Percentiles rank a stretch among this genome's conserved stretches.
Conservation (phyloP, 805 yeast species). For the Kluyveromyces aestuarii region DNA sequence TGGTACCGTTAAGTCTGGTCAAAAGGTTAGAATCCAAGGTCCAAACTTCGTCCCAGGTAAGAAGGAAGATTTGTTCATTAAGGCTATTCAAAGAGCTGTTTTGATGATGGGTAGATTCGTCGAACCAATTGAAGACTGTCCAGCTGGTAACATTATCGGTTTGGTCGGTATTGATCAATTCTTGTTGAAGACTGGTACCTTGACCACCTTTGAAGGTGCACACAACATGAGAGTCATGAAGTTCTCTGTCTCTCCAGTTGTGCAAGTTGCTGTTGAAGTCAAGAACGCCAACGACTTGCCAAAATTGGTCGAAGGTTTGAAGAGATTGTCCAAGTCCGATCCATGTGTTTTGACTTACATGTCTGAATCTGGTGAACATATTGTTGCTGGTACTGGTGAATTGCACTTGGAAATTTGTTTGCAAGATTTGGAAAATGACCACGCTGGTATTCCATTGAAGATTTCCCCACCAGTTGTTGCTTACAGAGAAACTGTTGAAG, state of each 20-base stretch:
- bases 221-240: slow-evolving; percentile 99
- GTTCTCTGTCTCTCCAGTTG: slow-evolving; percentile 99
- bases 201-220: slow-evolving; percentile 92
- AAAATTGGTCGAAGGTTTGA: slow-evolving; percentile 99
- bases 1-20: slow-evolving; percentile 98
- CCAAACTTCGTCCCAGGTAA: slow-evolving; percentile 98
- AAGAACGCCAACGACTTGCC: slow-evolving; percentile 99
- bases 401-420: slow-evolving; percentile 98
- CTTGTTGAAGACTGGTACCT: slow-evolving; percentile 98
- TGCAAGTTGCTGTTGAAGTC: slow-evolving; percentile 98
- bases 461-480: slow-evolving; percentile 96
- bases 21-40: slow-evolving; percentile 99
- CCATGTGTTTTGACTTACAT: slow-evolving; percentile 92
- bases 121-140: slow-evolving; percentile 98
- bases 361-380: slow-evolving; percentile 96
- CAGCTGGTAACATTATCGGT: slow-evolving; percentile 99
- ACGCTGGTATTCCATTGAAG: slow-evolving; percentile 98
- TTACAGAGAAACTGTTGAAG: slow-evolving; percentile 96
- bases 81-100: slow-evolving; percentile 98
- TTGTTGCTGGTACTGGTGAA: slow-evolving; percentile 99
- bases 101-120: slow-evolving; percentile 99
- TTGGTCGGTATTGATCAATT: slow-evolving; percentile 99
- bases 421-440: slow-evolving; percentile 92
- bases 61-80: slow-evolving; percentile 94
- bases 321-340: slow-evolving; percentile 99